Evolutionary conservation across 805 yeast genomes (phyloP), one percentile per base, ranked within the genome.

Genomic region (Nakazawaea wyomingensis): DNA sequence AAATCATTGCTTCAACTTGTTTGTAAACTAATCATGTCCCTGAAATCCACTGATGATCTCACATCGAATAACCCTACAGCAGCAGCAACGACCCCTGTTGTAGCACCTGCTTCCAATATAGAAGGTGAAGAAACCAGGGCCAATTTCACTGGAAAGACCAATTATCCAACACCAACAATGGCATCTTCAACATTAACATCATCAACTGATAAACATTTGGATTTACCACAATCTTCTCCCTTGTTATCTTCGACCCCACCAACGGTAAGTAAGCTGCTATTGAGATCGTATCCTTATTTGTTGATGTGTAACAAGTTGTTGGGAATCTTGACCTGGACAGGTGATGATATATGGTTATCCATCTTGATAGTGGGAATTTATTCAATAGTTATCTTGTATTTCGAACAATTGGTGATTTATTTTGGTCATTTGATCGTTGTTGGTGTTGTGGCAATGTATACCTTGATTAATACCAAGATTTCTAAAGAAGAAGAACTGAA

Each of bases 201-300:
- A 18, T 44, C 47, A 26, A 45, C 37, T 27, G 47, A 48, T 20
- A 45, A 48, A 13, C 17, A 34, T 10, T 19, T 41, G 17, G 43
- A 41, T 16, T 9, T 55, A 48, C 69, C 78, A 40, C 67, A 75
- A 47, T 74, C 93, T 1, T 85, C 96, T 3, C 96, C 97, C 1
- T 71, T 93, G 50, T 72, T 88, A 30, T 78, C 88, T 1, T 79
- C 88, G 1, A 93, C 99, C 0, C 98, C 98, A 2, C 93, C 96
- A 2, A 78, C 89, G 1, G 87, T 91, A 11, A 82, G 96, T 24
- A 85, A 86, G 53, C 86, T 93, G 3, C 70, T 91, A 40, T 77
- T 89, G 31, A 73, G 79, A 47, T 78, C 95, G 8, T 90, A 91
- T 59, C 98, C 98, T 2, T 87, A 87, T 57, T 68, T 91, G 34